Evolutionary conservation across 2,329 filamentous ascomycete genomes (phyloP).

Genomic region (Thielaviopsis euricoi): DNA sequence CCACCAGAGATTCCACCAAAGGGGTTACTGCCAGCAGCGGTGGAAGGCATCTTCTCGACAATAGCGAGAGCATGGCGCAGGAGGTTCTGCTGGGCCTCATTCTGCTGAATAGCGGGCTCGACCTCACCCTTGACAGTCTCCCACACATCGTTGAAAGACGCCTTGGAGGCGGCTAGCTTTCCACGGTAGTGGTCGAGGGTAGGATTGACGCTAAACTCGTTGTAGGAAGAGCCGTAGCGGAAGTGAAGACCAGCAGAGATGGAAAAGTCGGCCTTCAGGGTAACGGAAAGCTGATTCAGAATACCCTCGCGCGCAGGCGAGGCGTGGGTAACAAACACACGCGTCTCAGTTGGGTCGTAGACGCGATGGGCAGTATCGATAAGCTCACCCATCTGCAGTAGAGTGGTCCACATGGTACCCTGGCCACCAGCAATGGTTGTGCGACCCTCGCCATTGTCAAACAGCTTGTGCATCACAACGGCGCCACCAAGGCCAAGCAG

Average conservation of each 20-base stretch:
- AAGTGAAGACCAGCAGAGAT: conserved; percentile 96
- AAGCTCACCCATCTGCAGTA: conserved; percentile 94
- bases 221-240: conserved; percentile 97
- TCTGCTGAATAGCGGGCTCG: conserved; percentile 82
- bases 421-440: conserved; percentile 97
- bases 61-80: conserved; percentile 82
- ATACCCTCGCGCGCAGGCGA: conserved; percentile 93
- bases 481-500: conserved; percentile 86
- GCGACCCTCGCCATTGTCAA: conserved; percentile 93
- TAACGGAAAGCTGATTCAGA: conserved; percentile 92
- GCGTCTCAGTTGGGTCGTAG: conserved; percentile 94
- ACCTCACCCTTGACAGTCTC: conserved; percentile 96
- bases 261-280: conserved; percentile 94
- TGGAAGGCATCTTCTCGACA: conserved; percentile 95
- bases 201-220: conserved; percentile 98
- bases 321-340: conserved; percentile 90
- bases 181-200: conserved; percentile 96
- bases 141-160: conserved; percentile 98
- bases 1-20: conserved; percentile 76
- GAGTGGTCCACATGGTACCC: conserved; percentile 98
- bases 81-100: conserved; percentile 83
- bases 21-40: conserved; percentile 87
- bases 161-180: conserved; percentile 93
- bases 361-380: conserved; percentile 96
- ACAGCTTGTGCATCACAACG: conserved; percentile 99